Base-by-base conservation (phyloP, 2,329 filamentous ascomycete genomes). In the Neofusicoccum sp. region DNA sequence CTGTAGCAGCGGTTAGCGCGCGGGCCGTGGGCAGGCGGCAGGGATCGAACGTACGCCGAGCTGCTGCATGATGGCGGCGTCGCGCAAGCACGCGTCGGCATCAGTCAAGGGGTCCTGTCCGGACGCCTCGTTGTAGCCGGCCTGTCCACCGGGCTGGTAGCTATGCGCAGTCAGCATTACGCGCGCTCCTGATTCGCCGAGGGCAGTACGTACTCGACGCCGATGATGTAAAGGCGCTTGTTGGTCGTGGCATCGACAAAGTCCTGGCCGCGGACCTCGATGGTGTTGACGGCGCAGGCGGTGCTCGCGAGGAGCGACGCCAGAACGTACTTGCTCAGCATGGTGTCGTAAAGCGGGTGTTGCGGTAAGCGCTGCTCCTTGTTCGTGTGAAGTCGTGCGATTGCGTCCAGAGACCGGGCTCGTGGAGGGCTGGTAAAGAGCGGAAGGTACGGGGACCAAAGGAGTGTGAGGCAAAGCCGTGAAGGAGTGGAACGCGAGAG, bases 111-210 rank as follows among this genome's bases (percentile, higher is more conserved):
- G 82, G 69, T 88, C 86, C 40, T 73, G 62, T 40, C 75, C 75
- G 31, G 73, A 71, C 14, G 76, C 72, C 9, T 79, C 78, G 63
- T 80, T 79, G 74, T 86, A 86, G 60, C 79, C 84, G 58, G 78
- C 80, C 61, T 84, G 80, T 64, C 85, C 85, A 67, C 85, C 85
- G 24, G 85, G 85, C 69, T 88, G 85, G 71, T 86, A 86, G 66
- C 80, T 82, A 66, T 65, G 58, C 31, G 56, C 24, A 57, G 38
- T 60, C n/a, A 60, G 58, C 45, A 31, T 51, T 8, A 28, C 12
- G 24, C 34, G 45, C 45, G 20, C 8, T 40, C 14, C 36, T 28
- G 4, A 12, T 12, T 4, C n/a, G 28, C 14, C n/a, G 26, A 28
- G 59, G 63, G 9, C 24, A 11, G 20, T n/a, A 54, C 79, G 71